Evolutionary conservation across 2,329 filamentous ascomycete genomes (phyloP), one percentile per base, ranked within the genome.

Genomic region (Cercospora berteroae): DNA sequence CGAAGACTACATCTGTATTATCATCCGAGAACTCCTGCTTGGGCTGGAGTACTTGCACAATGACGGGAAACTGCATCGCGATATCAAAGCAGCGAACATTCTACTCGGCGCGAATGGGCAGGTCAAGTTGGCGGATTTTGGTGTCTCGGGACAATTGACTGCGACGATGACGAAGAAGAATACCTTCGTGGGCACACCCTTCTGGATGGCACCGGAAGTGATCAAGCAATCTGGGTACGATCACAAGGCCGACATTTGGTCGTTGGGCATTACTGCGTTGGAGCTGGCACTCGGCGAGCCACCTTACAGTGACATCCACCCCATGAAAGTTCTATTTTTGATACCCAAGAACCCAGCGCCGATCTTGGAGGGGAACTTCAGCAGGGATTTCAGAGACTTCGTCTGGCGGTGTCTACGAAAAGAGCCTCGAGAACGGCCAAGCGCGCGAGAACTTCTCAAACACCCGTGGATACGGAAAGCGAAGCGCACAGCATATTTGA

Each of bases 131-230:
- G 94, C 94, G 13, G 94, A 99, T 79, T 99, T 99, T 81, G 94
- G 94, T 67, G 95, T 99, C 6, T 97, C 94, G 1, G 94, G 94
- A 29, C 95, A 98, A 81, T 86, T 98, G 23, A 96, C 94, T 9
- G 94, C 94, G 6, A 99, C 94, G 60, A 98, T 98, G 94, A 97
- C 94, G 70, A 98, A 98, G 85, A 98, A 98, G 83, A 98, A 98
- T 78, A 98, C 94, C 0, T 99, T 98, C 79, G 94, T 99, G 33
- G 95, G 95, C 36, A 98, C 94, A 0, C 94, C 95, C 1, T 99
- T 98, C 79, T 99, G 95, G 95, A 99, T 99, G 94, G 94, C 95
- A 2, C 94, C 94, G 10, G 94, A 99, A 81, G 94, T 98, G 64
- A 99, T 99, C 80, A 97, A 97, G 81, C 94, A 99, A 79, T 96